Base-by-base conservation (phyloP, 2,329 filamentous ascomycete species). In the Penicillium verrucosum region DNA sequence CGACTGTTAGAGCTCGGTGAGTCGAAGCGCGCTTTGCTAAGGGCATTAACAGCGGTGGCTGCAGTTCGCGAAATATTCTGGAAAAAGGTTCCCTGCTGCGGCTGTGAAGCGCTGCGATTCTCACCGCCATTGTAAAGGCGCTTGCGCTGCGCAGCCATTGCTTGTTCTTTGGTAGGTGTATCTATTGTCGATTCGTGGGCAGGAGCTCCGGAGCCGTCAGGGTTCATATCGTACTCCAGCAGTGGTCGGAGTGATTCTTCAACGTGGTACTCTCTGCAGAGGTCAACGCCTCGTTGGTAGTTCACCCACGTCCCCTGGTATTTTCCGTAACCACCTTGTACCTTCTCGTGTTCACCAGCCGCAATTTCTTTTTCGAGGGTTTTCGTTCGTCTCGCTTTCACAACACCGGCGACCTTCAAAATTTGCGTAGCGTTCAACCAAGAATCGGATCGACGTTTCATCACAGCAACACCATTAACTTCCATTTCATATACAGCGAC, bases 261-360 rank as follows among this genome's bases (percentile, higher is more conserved):
- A 38, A 81, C 79, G 56, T 84, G 83, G 67, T 87, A 87, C 69
- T 86, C 83, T 41, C 89, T 86, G 74, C 94, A 97, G 66, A 99
- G 93, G 70, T 97, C 91, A 44, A 95, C 83, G 1, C 93, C 94
- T 59, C 93, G 86, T 48, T 93, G 89, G 70, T 96, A 97, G 69
- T 89, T 90, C 70, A 99, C 96, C 94, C 94, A 99, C 2, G 94
- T 99, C 54, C 94, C 94, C 78, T 99, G 94, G 70, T 99, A 99
- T 79, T 97, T 97, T 63, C 94, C 94, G 70, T 99, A 99, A 5
- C 94, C 94, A 34, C 94, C 94, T 73, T 99, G 94, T 3, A 99
- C 93, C 76, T 99, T 99, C 74, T 99, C 94, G 74, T 99, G 93
- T 70, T 96, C 90, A 68, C 94, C 94, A 0, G 89, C 94, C 62